A percentile compares a stretch with the other conserved stretches of the same genome.
Conservation (phyloP, 2,329 filamentous ascomycete species). For the Colletotrichum sp. region DNA sequence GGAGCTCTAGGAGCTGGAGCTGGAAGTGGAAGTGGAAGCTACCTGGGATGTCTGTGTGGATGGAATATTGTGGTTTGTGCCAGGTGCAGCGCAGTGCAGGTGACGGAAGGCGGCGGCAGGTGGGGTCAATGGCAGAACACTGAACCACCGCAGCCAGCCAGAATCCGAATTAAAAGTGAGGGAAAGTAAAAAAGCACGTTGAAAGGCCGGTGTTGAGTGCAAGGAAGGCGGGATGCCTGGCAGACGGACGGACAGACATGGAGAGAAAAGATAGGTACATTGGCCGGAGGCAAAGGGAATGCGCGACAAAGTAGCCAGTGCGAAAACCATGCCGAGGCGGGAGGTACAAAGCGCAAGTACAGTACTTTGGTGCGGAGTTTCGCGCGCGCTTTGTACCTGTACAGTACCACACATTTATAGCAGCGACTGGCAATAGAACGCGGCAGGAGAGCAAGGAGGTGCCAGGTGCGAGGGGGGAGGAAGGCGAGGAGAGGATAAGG, state of each 20-base stretch:
- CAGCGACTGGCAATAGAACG: conserved; percentile 3
- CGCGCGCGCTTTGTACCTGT: conserved; percentile 37
- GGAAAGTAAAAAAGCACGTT: conserved; percentile 34
- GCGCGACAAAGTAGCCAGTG: conserved; percentile 39
- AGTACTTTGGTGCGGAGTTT: conserved; percentile 38
- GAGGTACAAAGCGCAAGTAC: conserved; percentile 39
- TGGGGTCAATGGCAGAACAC: background rate
- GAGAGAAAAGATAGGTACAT: background rate
- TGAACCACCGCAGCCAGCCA: background rate
- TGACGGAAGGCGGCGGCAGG: background rate
- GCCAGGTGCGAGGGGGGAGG: background rate
- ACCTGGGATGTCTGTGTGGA: background rate
- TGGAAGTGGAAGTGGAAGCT: background rate
- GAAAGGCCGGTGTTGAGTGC: conserved; percentile 13
- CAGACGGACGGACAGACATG: background rate
- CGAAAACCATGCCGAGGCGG: conserved; percentile 17
- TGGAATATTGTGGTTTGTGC: background rate
- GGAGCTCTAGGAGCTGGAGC: background rate
- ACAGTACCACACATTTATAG: conserved; percentile 40
- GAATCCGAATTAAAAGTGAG: background rate
- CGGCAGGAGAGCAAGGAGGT: background rate
- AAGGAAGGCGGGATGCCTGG: background rate
- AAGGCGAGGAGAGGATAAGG: background rate
- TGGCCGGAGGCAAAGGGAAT: background rate
- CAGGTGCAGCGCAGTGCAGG: background rate